Base-by-base conservation (phyloP, 169 alveolate species). In the Sarcocystis neurona region DNA sequence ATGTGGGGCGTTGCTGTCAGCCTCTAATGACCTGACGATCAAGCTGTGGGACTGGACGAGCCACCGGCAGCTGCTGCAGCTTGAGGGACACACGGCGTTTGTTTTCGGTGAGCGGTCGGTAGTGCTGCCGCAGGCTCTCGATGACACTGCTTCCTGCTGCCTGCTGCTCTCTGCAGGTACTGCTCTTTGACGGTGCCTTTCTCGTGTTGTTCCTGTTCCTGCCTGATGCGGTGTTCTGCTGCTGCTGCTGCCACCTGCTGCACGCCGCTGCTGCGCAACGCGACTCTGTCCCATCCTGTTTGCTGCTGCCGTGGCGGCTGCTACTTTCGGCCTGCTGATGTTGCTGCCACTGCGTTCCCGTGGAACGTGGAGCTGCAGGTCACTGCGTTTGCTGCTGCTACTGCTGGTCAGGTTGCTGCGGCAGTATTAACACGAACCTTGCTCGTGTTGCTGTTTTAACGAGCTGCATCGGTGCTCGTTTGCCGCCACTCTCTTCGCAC, bases 21-120 rank as follows among this genome's bases (percentile, higher is more conserved):
- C 72, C 0, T 82, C 88, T 30, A 82, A 82, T 63, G 88, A 82
- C 58, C 60, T 44, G 27, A 34, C 37, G 68, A 56, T 82, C 12
- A 82, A 82, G 63, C 53, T 56, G 53, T 82, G 88, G 88, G 39
- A 37, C 37, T 41, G 78, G 47, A 23, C 70, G 66, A n/a, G 43
- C 39, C 43, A n/a, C 23, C n/a, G 44, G 15, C 88, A 27, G 43
- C 48, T 60, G 0, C 46, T 15, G 15, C 30, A 82, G 44, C 44
- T 32, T 6, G 88, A 82, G 32, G 88, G 58, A 2, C 88, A 82
- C 44, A 37, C 43, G 79, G 88, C 88, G 5, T 82, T 82, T 44
- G 72, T 82, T 41, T 82, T 82, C 63, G 48, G 88, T 82, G 66
- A 58, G 88, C 12, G 12, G 23, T 74, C 12, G 8, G 20, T 63